Evolutionary conservation across 495 filamentous ascomycete species (phyloP).

Genomic region (Cairneyella variabilis): DNA sequence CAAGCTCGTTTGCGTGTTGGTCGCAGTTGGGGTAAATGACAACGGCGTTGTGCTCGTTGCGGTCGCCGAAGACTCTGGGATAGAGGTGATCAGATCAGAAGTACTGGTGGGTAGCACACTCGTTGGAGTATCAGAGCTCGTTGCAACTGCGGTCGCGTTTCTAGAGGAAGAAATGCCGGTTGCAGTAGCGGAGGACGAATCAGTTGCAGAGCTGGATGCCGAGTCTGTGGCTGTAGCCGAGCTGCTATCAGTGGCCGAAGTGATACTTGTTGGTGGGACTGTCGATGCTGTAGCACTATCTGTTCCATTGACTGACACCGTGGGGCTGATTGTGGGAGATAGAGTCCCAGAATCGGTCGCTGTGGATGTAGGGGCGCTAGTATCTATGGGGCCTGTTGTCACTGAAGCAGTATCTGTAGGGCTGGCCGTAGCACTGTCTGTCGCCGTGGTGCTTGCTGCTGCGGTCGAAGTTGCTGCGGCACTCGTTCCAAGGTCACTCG

Average conservation of each 20-base stretch:
- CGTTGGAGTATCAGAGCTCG: background rate
- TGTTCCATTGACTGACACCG: background rate
- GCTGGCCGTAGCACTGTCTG: background rate
- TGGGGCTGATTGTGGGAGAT: background rate
- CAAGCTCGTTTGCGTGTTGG: background rate
- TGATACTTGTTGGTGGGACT: background rate
- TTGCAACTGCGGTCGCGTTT: background rate
- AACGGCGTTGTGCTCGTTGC: background rate
- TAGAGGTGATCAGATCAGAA: background rate
- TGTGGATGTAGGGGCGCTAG: background rate
- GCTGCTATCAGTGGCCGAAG: background rate
- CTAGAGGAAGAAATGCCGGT: conserved; percentile 8
- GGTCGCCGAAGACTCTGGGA: background rate
- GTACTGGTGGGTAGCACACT: background rate
- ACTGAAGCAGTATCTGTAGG: background rate
- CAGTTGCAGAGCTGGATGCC: background rate
- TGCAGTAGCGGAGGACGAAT: background rate
- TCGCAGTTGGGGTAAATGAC: background rate
- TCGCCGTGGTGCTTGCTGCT: no score
- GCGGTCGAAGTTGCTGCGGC: background rate
- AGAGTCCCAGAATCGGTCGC: background rate
- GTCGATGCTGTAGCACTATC: background rate
- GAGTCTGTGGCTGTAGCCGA: background rate
- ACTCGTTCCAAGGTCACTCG: background rate
- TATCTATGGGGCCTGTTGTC: background rate